A percentile compares a stretch with the other conserved stretches of the same genome.
phyloP scores from a whole-genome alignment of 2,329 filamentous ascomycete species.

The Verticillium tricorpus region DNA sequence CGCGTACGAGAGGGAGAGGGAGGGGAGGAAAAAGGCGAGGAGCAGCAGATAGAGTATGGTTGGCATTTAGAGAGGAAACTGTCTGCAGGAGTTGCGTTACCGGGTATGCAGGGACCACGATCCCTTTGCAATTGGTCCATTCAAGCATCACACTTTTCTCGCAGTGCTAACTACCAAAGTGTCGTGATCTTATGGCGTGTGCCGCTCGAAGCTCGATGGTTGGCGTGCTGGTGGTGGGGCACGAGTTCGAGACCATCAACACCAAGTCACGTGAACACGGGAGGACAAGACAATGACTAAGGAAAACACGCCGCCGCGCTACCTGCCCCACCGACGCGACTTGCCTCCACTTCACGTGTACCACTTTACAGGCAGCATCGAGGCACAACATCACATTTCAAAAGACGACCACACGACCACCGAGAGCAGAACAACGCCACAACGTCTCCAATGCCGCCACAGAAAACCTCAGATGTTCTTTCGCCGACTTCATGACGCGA shows the following conservation, averaged over 20 bases:
- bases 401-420: background rate
- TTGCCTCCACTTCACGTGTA: slow-evolving; percentile 2
- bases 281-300: slow-evolving; percentile 4
- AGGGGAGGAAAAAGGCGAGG: slow-evolving; percentile 63
- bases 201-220: too few species aligned
- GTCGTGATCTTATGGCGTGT: background rate
- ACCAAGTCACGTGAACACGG: slow-evolving; percentile 13
- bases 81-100: background rate
- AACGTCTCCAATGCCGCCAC: slow-evolving; percentile 8
- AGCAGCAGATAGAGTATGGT: slow-evolving; percentile 16
- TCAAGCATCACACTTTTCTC: background rate
- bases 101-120: background rate
- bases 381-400: slow-evolving; percentile 1
- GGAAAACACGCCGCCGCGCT: background rate
- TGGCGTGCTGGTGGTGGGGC: too few species aligned
- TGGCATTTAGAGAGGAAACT: background rate
- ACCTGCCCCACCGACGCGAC: slow-evolving; percentile 4
- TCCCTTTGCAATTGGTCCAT: background rate
- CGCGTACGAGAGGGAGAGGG: slow-evolving; percentile 83
- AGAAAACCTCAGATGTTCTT: background rate
- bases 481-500: slow-evolving; percentile 53
- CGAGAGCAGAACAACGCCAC: slow-evolving; percentile 3
- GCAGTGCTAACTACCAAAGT: background rate
- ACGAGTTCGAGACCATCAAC: background rate
- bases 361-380: background rate